Conservation (phyloP, 2,329 filamentous ascomycete genomes). For the Calonectria pteridis region DNA sequence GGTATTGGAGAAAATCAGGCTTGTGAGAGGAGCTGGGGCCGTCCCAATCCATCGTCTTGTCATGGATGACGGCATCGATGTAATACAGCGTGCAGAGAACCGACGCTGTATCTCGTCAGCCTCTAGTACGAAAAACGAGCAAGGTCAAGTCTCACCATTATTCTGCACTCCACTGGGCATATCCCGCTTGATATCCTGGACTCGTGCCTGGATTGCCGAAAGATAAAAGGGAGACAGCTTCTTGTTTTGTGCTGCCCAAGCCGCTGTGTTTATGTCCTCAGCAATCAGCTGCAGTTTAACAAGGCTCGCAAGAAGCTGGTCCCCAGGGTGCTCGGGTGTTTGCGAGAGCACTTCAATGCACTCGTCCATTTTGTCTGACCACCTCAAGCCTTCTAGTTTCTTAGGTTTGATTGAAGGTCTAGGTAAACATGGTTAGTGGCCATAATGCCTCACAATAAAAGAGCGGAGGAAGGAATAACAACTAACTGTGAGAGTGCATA, state of each 20-base stretch:
- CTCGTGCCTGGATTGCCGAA: neutral
- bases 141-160: neutral
- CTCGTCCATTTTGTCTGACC: neutral
- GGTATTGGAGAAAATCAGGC: neutral
- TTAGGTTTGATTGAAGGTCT: neutral
- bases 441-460: neutral
- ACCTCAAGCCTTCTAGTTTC: neutral
- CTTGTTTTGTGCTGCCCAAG: neutral
- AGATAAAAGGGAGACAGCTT: neutral
- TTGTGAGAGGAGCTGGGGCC: neutral
- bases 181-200: neutral
- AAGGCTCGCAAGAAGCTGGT: neutral
- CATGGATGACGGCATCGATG: neutral
- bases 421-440: too few species aligned
- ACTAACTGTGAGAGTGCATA: conserved; percentile 5
- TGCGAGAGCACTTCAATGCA: neutral
- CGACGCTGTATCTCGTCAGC: neutral
- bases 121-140: too few species aligned
- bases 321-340: neutral
- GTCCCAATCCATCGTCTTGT: neutral
- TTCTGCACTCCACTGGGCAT: neutral
- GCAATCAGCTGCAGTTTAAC: conserved; percentile 2
- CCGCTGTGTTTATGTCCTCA: neutral
- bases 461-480: too few species aligned
- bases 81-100: neutral